Evolutionary conservation across 208 protist genomes (phyloP), one percentile per base, ranked within the genome.

Genomic region (Trichomonas vaginalis): DNA sequence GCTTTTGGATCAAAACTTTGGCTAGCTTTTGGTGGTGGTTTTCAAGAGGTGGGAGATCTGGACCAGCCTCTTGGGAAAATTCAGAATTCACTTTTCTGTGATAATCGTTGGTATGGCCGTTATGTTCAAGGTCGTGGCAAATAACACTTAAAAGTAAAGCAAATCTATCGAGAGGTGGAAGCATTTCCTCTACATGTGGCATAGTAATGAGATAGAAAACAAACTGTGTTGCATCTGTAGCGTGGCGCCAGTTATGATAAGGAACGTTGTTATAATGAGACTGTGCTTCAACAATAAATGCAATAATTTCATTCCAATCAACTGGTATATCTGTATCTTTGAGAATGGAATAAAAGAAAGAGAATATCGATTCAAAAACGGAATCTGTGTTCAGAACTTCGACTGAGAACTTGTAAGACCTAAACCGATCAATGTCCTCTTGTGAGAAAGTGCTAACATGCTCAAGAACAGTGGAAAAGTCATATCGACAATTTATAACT

Each of bases 51-150:
- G 82, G 82, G 0, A 88, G 39, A 32, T 88, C 39, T 14, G 82
- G 82, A 10, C 35, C 82, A 83, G 21, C n/a, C 56, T 70, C 56
- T 27, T 70, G 56, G 1, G 56, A 12, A 27, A 70, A 70, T 27
- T 70, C 97, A 8, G 98, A 97, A 88, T 97, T 96, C 21, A 98
- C 98, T 96, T 98, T 98, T 27, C 98, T 97, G 96, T 98, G 98
- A 96, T 99, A 99, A 96, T 98, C 98, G 97, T 99, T 99, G 97
- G 99, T 99, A 46, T 99, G 95, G 37, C 98, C 98, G 0, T 98
- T 98, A 96, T 99, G 98, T 96, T 99, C 98, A 96, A 98, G 98
- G 97, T 99, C 98, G 97, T 99, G 98, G 83, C 98, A 97, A 32
- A 98, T 97, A 40, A 97, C 98, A 37, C 98, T 97, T n/a, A 99